phyloP scores from a whole-genome alignment of 192 early-diverging fungal species.

The Phycomyces blakesleeanus region DNA sequence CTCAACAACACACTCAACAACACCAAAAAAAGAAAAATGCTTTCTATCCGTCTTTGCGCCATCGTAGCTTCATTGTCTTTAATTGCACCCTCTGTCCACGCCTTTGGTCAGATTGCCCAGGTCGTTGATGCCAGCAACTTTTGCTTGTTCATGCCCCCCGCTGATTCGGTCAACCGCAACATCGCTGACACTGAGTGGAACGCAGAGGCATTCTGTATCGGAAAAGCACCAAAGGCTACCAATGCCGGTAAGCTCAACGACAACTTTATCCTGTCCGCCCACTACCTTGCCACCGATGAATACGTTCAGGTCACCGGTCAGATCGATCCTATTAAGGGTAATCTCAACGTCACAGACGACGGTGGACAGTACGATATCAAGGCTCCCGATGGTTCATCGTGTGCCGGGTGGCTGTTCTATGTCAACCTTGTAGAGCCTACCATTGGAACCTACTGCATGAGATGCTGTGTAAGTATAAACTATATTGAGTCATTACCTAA shows the following conservation, averaged over 20 bases:
- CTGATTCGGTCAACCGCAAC: constrained; percentile 21
- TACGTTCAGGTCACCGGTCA: constrained; percentile 53
- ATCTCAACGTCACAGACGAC: constrained; percentile 36
- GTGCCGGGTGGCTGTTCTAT: constrained; percentile 38
- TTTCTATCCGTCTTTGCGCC: too few species aligned
- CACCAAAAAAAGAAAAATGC: too few species aligned
- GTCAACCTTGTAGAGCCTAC: constrained; percentile 45
- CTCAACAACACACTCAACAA: too few species aligned
- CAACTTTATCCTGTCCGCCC: constrained; percentile 42
- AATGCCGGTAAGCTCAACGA: constrained; percentile 31
- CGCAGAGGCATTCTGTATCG: constrained; percentile 44
- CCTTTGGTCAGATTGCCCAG: constrained; percentile 27
- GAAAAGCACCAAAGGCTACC: constrained; percentile 29
- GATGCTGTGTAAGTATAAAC: constrained; percentile 39
- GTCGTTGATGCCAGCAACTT: constrained; percentile 32
- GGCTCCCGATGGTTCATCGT: constrained; percentile 41
- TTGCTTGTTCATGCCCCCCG: constrained; percentile 41
- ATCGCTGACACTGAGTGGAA: constrained; percentile 40
- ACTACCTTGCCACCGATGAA: constrained; percentile 24
- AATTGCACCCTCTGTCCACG: not conserved
- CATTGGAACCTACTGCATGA: constrained; percentile 38
- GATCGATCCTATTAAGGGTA: constrained; percentile 40
- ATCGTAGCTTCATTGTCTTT: not conserved
- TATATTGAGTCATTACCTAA: too few species aligned
- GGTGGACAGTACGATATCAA: constrained; percentile 50